A percentile compares a stretch with the other conserved stretches of the same genome.
phyloP scores from a whole-genome alignment of 2,329 filamentous ascomycete genomes.

The Byssothecium circinans region DNA sequence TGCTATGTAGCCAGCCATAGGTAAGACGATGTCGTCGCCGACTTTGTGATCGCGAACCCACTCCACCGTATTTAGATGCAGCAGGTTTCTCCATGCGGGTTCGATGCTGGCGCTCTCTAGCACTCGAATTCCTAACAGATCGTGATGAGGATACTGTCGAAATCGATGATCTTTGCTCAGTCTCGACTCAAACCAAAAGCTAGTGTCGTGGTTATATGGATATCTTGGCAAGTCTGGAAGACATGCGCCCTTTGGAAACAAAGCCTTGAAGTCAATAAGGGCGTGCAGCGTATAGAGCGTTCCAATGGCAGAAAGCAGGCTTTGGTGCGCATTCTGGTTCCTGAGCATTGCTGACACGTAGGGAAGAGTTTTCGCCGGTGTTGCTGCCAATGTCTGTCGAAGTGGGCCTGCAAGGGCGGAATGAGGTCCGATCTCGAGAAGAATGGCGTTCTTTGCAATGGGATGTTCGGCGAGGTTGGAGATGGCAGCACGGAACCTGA shows the following conservation, averaged over 20 bases:
- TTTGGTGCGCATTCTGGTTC: not conserved
- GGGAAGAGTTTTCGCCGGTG: not conserved
- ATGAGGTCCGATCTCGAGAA: conserved; percentile 40
- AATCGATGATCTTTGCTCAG: conserved; percentile 6
- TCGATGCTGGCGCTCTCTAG: conserved; percentile 5
- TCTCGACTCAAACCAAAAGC: conserved; percentile 23
- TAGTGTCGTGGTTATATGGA: conserved; percentile 13
- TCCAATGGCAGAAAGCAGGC: conserved; percentile 10
- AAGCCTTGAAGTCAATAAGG: conserved; percentile 4
- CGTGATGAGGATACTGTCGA: conserved; percentile 8
- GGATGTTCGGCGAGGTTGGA: not conserved
- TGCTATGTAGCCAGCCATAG: conserved; percentile 47
- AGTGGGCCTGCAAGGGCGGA: conserved; percentile 34
- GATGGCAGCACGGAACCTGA: conserved; percentile 6
- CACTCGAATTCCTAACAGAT: conserved; percentile 10
- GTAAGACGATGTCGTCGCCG: conserved; percentile 46
- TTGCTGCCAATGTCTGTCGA: conserved; percentile 9
- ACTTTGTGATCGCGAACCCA: conserved; percentile 53
- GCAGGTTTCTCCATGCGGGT: conserved; percentile 14
- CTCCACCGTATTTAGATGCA: conserved; percentile 40
- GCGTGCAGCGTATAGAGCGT: conserved; percentile 8
- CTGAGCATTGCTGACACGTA: conserved; percentile 11
- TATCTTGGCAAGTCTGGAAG: conserved; percentile 15
- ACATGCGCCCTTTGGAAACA: not conserved
- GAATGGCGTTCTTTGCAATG: not conserved